phyloP scores from a whole-genome alignment of 768 basidiomycete genomes.

The Sporobolomyces roseus region DNA sequence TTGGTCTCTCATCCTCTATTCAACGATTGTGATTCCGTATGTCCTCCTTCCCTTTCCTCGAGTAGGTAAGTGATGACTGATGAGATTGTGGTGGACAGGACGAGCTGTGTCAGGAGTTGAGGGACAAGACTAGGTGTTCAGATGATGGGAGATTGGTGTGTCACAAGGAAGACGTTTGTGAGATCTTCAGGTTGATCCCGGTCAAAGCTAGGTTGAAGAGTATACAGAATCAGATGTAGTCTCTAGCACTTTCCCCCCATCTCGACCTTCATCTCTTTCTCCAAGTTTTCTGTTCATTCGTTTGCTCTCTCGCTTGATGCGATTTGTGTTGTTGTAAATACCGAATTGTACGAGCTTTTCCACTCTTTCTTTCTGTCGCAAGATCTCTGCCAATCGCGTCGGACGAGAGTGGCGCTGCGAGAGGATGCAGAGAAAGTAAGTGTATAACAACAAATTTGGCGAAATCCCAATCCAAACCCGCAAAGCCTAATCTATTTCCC shows the following conservation, averaged over 20 bases:
- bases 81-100: constrained; percentile 14
- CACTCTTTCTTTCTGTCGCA: not conserved
- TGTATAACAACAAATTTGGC: no score
- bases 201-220: constrained; percentile 16
- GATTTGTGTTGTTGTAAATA: constrained; percentile 3
- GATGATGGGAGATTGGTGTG: constrained; percentile 37
- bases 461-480: not conserved
- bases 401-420: no score
- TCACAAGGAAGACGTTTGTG: constrained; percentile 36
- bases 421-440: no score
- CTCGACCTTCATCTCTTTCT: no score
- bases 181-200: constrained; percentile 34
- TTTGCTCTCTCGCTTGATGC: no score
- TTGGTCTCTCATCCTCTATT: constrained; percentile 37
- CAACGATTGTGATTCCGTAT: constrained; percentile 23
- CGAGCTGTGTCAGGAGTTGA: constrained; percentile 36
- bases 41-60: not conserved
- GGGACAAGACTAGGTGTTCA: constrained; percentile 35
- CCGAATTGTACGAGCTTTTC: no score
- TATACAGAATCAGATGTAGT: no score
- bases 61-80: not conserved
- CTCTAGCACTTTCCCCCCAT: no score
- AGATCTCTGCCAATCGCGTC: not conserved
- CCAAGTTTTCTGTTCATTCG: not conserved
- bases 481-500: not conserved